phyloP scores from a whole-genome alignment of 495 filamentous ascomycete species.

The Xylaria castorea region DNA sequence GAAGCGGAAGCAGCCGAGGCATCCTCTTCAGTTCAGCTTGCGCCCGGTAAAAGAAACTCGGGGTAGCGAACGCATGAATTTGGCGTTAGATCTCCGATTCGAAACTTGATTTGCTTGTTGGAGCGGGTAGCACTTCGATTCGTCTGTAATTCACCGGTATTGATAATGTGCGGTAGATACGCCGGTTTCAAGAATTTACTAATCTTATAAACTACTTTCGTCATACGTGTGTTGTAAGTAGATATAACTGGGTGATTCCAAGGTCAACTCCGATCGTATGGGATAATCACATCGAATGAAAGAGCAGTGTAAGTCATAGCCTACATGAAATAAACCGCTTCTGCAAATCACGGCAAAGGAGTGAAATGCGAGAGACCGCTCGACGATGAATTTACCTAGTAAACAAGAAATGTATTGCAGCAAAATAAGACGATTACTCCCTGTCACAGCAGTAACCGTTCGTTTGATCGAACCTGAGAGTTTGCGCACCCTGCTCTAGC shows the following conservation, averaged over 20 bases:
- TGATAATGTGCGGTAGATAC: neutral
- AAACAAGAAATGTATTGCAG: neutral
- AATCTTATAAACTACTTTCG: neutral
- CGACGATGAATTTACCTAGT: neutral
- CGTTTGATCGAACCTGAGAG: conserved; percentile 2
- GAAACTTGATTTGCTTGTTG: neutral
- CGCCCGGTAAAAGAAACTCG: neutral
- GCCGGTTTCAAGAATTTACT: neutral
- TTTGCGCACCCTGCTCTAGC: conserved; percentile 1
- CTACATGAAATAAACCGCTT: neutral
- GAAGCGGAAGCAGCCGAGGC: neutral
- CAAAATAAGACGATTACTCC: neutral
- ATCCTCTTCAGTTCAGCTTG: conserved; percentile 3
- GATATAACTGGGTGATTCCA: neutral
- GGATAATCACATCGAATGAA: neutral
- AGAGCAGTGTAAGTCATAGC: neutral
- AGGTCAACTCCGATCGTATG: neutral
- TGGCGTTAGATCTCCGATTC: conserved; percentile 19
- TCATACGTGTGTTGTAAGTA: neutral
- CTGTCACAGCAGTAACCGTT: neutral
- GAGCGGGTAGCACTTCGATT: neutral
- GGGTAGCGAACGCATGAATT: conserved; percentile 20
- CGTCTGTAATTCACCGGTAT: neutral
- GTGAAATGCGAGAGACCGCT: neutral
- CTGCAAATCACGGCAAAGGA: neutral